Base-by-base conservation (phyloP, 441 rosid species). In the Geranium incanum region DNA sequence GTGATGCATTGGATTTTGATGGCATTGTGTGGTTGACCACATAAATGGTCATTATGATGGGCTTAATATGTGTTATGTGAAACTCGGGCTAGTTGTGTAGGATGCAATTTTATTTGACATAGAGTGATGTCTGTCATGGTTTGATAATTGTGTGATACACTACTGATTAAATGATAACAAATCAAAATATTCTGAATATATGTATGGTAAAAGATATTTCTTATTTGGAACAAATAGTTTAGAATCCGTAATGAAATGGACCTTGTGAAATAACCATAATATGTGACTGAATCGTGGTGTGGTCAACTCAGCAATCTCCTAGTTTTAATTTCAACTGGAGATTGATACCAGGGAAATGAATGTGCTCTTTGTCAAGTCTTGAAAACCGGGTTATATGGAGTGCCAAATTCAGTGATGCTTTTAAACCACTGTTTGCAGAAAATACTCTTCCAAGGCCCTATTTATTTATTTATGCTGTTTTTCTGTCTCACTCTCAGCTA, bases 1-100 rank as follows among this genome's bases (percentile, higher is more conserved):
- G 36, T 12, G 41, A 33, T 64, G 18, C 67, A 64, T 64, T 62
- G 37, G 66, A 62, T 62, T 62, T 62, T 62, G 6, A 62, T 23
- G 36, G 66, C 66, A 23, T 62, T 64, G n/a, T 33, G 66, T n/a
- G 33, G 33, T 6, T 28, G 3, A 23, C 33, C 33, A 63, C 37
- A 63, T 63, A 23, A 8, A 13, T 63, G 66, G 12, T 63, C 66
- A 63, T 9, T 12, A 21, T 63, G 38, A 33, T 33, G 19, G 33
- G 39, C 36, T 33, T 64, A 64, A 7, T 3, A 12, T 11, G 18
- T 33, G 67, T 33, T 64, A 64, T 23, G 63, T 18, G 63, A 57
- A 15, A 57, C 9, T 57, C 16, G 1, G 63, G 21, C 23, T 64
- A 64, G 15, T 64, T 28, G 67, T 12, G 67, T 16, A 28, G 38